These are phyloP conservation scores for Halenospora varia DNA, from an alignment of 495 filamentous ascomycete species.

Conservation along the genomic window DNA sequence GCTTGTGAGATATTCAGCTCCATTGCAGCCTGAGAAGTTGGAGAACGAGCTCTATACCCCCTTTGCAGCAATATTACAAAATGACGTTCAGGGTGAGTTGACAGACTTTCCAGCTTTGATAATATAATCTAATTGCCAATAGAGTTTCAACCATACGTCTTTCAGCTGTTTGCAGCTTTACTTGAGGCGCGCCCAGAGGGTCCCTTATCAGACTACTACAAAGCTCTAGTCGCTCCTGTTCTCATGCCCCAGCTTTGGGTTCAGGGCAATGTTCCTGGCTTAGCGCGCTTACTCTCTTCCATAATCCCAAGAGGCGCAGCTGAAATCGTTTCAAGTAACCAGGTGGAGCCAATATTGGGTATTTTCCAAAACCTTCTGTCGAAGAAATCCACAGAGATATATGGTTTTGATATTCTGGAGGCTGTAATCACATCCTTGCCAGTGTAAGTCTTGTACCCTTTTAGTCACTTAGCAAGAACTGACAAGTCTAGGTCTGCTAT, in stretches of 20 bases:
- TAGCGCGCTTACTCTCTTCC: conserved; percentile 77
- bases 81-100: conserved; percentile 69
- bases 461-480: too few species aligned
- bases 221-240: conserved; percentile 67
- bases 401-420: conserved; percentile 88
- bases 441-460: conserved; percentile 52
- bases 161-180: conserved; percentile 88
- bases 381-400: conserved; percentile 58
- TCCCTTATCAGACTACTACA: conserved; percentile 70
- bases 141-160: conserved; percentile 97
- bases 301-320: conserved; percentile 73
- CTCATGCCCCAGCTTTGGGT: conserved; percentile 81
- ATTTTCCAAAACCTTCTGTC: conserved; percentile 88
- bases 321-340: conserved; percentile 68
- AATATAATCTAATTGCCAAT: conserved; percentile 9
- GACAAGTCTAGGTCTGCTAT: conserved; percentile 56
- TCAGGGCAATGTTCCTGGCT: conserved; percentile 86
- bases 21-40: conserved; percentile 64
- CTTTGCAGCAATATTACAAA: conserved; percentile 69
- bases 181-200: conserved; percentile 76
- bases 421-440: conserved; percentile 66
- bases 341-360: conserved; percentile 74
- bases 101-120: neutral
- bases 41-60: conserved; percentile 73
- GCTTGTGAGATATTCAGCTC: conserved; percentile 73